Evolutionary conservation across 2,329 filamentous ascomycete genomes (phyloP), one percentile per base, ranked within the genome.

Genomic region (Penicillium sp.): DNA sequence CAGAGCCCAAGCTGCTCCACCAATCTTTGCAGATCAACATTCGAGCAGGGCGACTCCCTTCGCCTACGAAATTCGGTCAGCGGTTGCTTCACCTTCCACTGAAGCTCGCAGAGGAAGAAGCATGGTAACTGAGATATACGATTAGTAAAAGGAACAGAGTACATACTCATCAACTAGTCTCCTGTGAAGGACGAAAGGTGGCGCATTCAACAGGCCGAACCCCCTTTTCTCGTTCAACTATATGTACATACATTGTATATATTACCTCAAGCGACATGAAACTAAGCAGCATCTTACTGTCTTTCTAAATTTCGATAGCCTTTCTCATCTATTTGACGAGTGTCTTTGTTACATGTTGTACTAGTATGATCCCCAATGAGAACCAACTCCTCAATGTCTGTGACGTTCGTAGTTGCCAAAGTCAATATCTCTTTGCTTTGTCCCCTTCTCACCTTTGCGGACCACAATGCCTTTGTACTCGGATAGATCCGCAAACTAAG

Each of bases 11-110:
- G 28, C 57, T 80, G 49, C 57, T 80, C 4, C 75, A 78, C 55
- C 74, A 74, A 49, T 72, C 75, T 0, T 55, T 80, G 43, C 77
- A 80, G 59, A 56, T 79, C 8, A 80, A 80, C 51, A 75, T 80
- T 24, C 65, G 77, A 2, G 77, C 64, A 0, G 77, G 77, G 2
- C 51, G 61, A 5, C 54, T 78, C 15, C 77, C 76, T 3, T 43
- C 28, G 12, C 50, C 55, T 4, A 54, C 55, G n/a, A 49, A 57
- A 13, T 49, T 53, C 12, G 64, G 63, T 2, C 45, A 59, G 17
- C 53, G 60, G 12, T 53, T 68, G 56, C 56, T 68, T 35, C 63
- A 61, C 51, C 41, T 68, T 39, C 65, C 64, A 4, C 51, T 68
- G 34, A 67, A 61, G 29, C 37, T 63, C 32, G 48, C 56, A 26